A percentile compares a stretch with the other conserved stretches of the same genome.
phyloP scores from a whole-genome alignment of 805 yeast genomes.

The Lipomyces yamanashiensis region DNA sequence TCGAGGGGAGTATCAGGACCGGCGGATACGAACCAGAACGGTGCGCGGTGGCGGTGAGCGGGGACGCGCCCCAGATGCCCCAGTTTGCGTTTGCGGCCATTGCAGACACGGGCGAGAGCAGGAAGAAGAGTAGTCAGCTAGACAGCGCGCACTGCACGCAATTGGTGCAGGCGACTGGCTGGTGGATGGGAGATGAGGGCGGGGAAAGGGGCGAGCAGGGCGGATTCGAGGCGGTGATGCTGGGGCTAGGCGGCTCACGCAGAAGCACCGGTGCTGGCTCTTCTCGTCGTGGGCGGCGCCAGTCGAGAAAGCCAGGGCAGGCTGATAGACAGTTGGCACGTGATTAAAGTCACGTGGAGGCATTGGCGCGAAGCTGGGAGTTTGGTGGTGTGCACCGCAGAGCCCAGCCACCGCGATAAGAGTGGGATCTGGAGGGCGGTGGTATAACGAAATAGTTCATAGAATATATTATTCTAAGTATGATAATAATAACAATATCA shows the following conservation, averaged over 20 bases:
- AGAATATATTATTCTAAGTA: neutral
- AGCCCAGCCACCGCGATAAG: slow-evolving; percentile 3
- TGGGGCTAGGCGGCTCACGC: slow-evolving; percentile 4
- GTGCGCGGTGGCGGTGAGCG: slow-evolving; percentile 20
- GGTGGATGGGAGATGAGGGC: neutral
- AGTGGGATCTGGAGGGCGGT: too few relatives aligned
- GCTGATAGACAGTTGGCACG: slow-evolving; percentile 9
- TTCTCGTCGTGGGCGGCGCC: neutral
- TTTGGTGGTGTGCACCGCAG: slow-evolving; percentile 13
- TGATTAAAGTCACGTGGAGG: slow-evolving; percentile 1
- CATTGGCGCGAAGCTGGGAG: neutral
- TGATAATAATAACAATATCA: too few relatives aligned
- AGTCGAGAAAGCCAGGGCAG: slow-evolving; percentile 4
- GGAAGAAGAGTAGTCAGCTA: neutral
- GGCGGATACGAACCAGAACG: slow-evolving; percentile 18
- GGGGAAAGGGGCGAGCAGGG: neutral
- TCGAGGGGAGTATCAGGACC: neutral
- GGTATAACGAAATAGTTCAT: too few relatives aligned
- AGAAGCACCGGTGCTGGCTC: neutral
- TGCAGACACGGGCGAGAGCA: neutral
- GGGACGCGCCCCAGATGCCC: slow-evolving; percentile 37
- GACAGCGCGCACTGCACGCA: slow-evolving; percentile 13
- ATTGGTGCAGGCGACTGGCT: slow-evolving; percentile 5
- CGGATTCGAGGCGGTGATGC: slow-evolving; percentile 8
- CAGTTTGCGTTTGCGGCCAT: slow-evolving; percentile 36